phyloP scores from a whole-genome alignment of 176 grass and related monocot species.

The Hsuehochloa calcarea region DNA sequence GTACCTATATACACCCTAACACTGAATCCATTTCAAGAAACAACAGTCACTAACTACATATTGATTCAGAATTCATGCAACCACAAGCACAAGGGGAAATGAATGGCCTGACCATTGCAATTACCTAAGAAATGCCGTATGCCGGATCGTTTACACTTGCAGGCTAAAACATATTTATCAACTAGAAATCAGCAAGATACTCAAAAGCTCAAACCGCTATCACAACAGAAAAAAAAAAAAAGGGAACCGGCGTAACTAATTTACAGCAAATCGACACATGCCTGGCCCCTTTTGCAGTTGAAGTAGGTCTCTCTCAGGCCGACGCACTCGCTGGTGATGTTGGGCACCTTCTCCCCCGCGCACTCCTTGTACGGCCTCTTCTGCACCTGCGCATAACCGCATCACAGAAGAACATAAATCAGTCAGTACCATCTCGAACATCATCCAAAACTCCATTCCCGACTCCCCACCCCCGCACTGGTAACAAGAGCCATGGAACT shows the following conservation, averaged over 20 bases:
- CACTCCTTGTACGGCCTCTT: constrained; percentile 91
- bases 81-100: neutral
- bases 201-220: neutral
- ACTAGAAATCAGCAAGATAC: neutral
- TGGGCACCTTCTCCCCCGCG: constrained; percentile 85
- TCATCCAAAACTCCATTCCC: neutral
- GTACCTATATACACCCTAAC: neutral
- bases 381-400: constrained; percentile 55
- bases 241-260: neutral
- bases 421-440: neutral
- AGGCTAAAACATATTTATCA: neutral
- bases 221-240: neutral
- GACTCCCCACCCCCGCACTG: neutral
- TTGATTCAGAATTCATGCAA: neutral
- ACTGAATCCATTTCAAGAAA: neutral
- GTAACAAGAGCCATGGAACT: neutral
- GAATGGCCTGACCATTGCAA: neutral
- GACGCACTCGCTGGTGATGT: constrained; percentile 85
- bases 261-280: constrained; percentile 16
- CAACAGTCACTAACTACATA: neutral
- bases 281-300: constrained; percentile 98
- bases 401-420: neutral
- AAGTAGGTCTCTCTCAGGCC: constrained; percentile 97
- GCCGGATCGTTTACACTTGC: neutral
- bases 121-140: neutral